A percentile compares a stretch with the other conserved stretches of the same genome.
Evolutionary conservation across 2,329 filamentous ascomycete genomes (phyloP).

Genomic region (Epichloe sp.): DNA sequence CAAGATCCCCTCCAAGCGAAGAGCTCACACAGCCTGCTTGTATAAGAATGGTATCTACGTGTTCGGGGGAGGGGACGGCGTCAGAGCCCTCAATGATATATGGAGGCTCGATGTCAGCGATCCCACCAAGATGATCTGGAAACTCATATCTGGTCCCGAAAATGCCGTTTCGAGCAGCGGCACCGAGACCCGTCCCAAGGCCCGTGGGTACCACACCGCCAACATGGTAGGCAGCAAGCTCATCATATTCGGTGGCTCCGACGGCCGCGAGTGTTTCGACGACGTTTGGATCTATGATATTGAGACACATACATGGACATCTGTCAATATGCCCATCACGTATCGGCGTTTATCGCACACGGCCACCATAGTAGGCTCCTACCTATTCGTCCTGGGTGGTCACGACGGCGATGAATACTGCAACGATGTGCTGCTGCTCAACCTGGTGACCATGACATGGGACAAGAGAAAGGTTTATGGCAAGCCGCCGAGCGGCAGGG

Average conservation of each 20-base stretch:
- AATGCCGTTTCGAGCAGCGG: slow-evolving; percentile 15
- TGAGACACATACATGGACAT: slow-evolving; percentile 45
- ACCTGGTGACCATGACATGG: slow-evolving; percentile 64
- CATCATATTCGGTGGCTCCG: slow-evolving; percentile 57
- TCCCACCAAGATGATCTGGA: slow-evolving; percentile 55
- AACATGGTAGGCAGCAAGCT: slow-evolving; percentile 62
- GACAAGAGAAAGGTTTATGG: slow-evolving; percentile 54
- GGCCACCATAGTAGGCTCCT: slow-evolving; percentile 55
- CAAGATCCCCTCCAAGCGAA: slow-evolving; percentile 43
- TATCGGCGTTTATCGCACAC: slow-evolving; percentile 55
- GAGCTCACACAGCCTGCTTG: slow-evolving; percentile 58
- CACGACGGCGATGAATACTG: slow-evolving; percentile 59
- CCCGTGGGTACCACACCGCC: slow-evolving; percentile 57
- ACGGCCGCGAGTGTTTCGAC: slow-evolving; percentile 59
- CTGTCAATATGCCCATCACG: slow-evolving; percentile 45
- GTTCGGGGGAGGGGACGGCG: slow-evolving; percentile 56
- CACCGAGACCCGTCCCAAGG: slow-evolving; percentile 39
- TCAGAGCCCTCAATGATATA: slow-evolving; percentile 57
- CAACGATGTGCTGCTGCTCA: slow-evolving; percentile 54
- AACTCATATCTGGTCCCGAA: slow-evolving; percentile 41
- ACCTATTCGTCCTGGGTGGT: slow-evolving; percentile 56
- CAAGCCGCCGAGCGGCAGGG: slow-evolving; percentile 45
- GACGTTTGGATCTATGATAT: slow-evolving; percentile 64
- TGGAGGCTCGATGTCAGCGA: slow-evolving; percentile 61
- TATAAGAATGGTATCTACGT: slow-evolving; percentile 60